Evolutionary conservation across 345 rosid genomes (phyloP).

Genomic region (Rhizophora apiculata): DNA sequence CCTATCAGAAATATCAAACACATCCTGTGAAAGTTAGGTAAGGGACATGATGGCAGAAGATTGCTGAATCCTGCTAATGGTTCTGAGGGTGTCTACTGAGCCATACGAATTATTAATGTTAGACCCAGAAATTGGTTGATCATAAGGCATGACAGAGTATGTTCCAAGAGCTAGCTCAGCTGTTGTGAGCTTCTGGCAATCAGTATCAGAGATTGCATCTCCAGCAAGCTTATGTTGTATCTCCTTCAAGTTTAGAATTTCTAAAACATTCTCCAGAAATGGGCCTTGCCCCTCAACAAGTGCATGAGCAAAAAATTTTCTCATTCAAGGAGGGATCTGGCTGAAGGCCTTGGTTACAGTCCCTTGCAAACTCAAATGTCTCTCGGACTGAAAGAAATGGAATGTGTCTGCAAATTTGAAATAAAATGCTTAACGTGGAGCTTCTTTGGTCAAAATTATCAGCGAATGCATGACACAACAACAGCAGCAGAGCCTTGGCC

Average conservation of each 20-base stretch:
- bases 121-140: conserved; percentile 31
- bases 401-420: conserved; percentile 26
- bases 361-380: conserved; percentile 42
- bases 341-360: conserved; percentile 33
- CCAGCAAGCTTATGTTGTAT: conserved; percentile 27
- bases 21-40: conserved; percentile 27
- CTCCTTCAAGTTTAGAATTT: conserved; percentile 29
- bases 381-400: conserved; percentile 32
- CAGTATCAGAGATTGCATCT: conserved; percentile 28
- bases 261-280: conserved; percentile 30
- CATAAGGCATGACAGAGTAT: conserved; percentile 32
- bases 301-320: conserved; percentile 39
- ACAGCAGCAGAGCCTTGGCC: too few relatives aligned
- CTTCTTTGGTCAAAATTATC: too few relatives aligned
- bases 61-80: conserved; percentile 37
- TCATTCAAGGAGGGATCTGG: conserved; percentile 39
- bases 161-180: conserved; percentile 33
- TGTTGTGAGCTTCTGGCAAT: conserved; percentile 34
- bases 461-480: too few relatives aligned
- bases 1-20: conserved; percentile 30
- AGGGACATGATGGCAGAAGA: conserved; percentile 31
- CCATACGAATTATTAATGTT: conserved; percentile 27
- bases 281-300: conserved; percentile 42
- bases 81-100: conserved; percentile 29
- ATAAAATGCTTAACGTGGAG: not conserved